phyloP scores from a whole-genome alignment of 768 basidiomycete species.

The Calocera viscosa region DNA sequence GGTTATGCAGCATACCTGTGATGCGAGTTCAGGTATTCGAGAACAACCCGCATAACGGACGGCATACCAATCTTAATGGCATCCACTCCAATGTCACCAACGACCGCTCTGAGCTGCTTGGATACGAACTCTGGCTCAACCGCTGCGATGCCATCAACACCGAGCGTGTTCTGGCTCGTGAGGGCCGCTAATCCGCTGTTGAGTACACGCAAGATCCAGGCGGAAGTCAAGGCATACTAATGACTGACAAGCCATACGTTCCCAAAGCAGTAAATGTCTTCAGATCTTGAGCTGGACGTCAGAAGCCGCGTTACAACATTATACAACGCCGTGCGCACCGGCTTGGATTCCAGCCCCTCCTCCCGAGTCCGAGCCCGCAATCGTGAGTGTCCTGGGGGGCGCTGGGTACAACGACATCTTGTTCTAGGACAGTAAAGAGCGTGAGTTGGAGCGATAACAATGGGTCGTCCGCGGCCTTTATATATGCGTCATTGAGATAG shows the following conservation, averaged over 20 bases:
- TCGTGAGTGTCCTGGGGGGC: conserved; percentile 39
- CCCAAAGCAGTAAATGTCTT: conserved; percentile 68
- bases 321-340: conserved; percentile 12
- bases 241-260: conserved; percentile 67
- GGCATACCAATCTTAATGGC: conserved; percentile 50
- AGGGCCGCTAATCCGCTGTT: conserved; percentile 39
- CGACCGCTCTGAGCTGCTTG: conserved; percentile 57
- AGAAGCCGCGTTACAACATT: not conserved
- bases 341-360: conserved; percentile 89
- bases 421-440: not conserved
- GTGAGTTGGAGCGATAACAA: not conserved
- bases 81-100: conserved; percentile 55
- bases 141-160: conserved; percentile 63
- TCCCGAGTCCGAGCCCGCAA: conserved; percentile 69
- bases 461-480: not conserved
- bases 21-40: not conserved
- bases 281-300: conserved; percentile 43
- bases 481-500: not conserved
- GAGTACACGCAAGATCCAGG: not conserved
- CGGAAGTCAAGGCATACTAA: conserved; percentile 29
- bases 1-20: conserved; percentile 70
- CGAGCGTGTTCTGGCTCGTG: conserved; percentile 79
- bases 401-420: conserved; percentile 20
- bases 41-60: not conserved
- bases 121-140: conserved; percentile 56